These are phyloP conservation scores for Nicotiana noctiflora DNA, from an alignment of 257 asterid genomes.

Conservation along the genomic window DNA sequence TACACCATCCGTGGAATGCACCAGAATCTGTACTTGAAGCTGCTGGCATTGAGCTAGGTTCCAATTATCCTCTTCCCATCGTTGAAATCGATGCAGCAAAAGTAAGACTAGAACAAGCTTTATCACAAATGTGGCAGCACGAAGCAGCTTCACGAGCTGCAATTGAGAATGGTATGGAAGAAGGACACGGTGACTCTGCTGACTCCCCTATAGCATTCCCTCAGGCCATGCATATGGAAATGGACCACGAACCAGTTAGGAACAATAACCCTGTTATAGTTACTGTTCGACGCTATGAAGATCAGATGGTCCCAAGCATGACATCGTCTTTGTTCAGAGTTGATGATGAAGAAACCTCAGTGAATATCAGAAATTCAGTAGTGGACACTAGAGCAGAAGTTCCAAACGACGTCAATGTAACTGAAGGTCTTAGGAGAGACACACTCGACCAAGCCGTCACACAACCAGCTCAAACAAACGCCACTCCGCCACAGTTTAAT, in stretches of 20 bases:
- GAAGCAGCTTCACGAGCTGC: constrained; percentile 61
- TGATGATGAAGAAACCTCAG: constrained; percentile 60
- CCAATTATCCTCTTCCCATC: constrained; percentile 81
- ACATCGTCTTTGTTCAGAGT: constrained; percentile 55
- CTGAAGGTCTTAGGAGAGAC: constrained; percentile 35
- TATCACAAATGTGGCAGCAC: constrained; percentile 76
- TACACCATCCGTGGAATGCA: constrained; percentile 91
- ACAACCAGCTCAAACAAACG: constrained; percentile 19
- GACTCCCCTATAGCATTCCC: constrained; percentile 74
- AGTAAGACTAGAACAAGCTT: constrained; percentile 60
- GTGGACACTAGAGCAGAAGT: constrained; percentile 67
- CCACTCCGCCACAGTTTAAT: constrained; percentile 18
- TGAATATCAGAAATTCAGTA: constrained; percentile 33
- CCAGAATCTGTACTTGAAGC: constrained; percentile 89
- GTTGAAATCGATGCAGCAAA: constrained; percentile 69
- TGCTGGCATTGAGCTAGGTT: constrained; percentile 89
- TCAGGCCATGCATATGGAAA: constrained; percentile 60
- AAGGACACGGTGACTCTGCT: constrained; percentile 89
- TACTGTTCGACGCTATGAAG: constrained; percentile 42
- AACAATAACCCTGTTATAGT: constrained; percentile 35
- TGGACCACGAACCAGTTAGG: constrained; percentile 46
- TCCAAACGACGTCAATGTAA: constrained; percentile 48
- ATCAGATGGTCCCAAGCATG: constrained; percentile 96
- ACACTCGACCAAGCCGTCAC: constrained; percentile 11
- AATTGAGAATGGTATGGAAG: constrained; percentile 67